Evolutionary conservation across 345 rosid species (phyloP), one percentile per base, ranked within the genome.

Genomic region (Crucihimalaya himalaica): DNA sequence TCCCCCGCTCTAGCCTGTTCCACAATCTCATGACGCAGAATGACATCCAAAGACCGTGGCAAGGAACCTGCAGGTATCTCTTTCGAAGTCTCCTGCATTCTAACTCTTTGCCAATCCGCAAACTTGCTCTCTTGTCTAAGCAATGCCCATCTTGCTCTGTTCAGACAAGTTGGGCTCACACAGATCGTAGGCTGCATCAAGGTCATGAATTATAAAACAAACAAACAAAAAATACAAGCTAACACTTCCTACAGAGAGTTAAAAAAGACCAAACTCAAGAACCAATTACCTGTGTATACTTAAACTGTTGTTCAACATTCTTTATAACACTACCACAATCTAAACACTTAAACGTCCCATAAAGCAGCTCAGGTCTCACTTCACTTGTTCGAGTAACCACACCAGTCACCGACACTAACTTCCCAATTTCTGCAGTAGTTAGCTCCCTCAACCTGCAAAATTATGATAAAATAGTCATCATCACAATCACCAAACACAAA

Each of bases 1-100:
- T 95, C 98, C 64, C 99, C 99, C 1, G 97, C 99, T 77, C 99
- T 87, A 63, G 97, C 98, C 81, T 90, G 92, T 82, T 95, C 98
- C 11, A 95, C 99, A 82, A 89, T 89, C 59, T 95, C 99, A 67
- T 95, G 98, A 15, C 97, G 97, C 64, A 95, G 88, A 64, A 95
- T 86, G 76, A 92, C 89, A 84, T 95, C 97, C 82, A 95, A 71
- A 20, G 97, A 95, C 59, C 99, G 79, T 11, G 97, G 97, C 78
- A 95, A 93, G 54, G 97, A 95, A 6, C 99, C 97, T 0, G 97
- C 96, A 66, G 99, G 99, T 65, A 95, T 92, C 86, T 95, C 99
- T 79, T 88, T 85, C 8, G 99, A 92, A 62, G 97, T 89, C 86
- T 95, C 99, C 80, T 95, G 99, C 97, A 95, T 83, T 75, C 99